Evolutionary conservation across 768 basidiomycete genomes (phyloP).

Genomic region (Lactarius evosmus): DNA sequence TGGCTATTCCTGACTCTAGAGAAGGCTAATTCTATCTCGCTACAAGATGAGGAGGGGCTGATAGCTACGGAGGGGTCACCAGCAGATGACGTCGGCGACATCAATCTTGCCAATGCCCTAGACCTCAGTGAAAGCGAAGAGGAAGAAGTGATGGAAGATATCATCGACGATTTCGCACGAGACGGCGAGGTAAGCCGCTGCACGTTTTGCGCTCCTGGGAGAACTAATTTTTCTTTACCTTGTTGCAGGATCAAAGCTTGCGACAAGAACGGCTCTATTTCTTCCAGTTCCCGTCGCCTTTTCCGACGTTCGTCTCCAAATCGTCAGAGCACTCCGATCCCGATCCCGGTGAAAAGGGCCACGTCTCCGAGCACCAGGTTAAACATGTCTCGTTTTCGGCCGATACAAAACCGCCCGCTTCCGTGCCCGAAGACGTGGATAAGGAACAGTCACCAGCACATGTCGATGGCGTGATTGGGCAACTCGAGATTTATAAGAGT

Average conservation of each 20-base stretch:
- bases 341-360: slow-evolving; percentile 24
- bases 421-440: slow-evolving; percentile 33
- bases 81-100: slow-evolving; percentile 34
- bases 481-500: slow-evolving; percentile 79
- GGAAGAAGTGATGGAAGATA: slow-evolving; percentile 75
- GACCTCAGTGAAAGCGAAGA: slow-evolving; percentile 74
- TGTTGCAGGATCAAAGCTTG: slow-evolving; percentile 44
- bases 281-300: slow-evolving; percentile 87
- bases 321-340: slow-evolving; percentile 32
- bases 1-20: not conserved
- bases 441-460: slow-evolving; percentile 29
- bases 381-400: slow-evolving; percentile 65
- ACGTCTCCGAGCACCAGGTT: slow-evolving; percentile 22
- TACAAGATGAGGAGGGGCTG: slow-evolving; percentile 25
- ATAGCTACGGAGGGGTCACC: slow-evolving; percentile 30
- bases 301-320: slow-evolving; percentile 64
- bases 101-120: slow-evolving; percentile 56
- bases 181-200: slow-evolving; percentile 40
- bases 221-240: slow-evolving; percentile 8
- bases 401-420: slow-evolving; percentile 51
- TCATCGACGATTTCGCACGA: slow-evolving; percentile 64
- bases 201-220: not conserved
- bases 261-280: slow-evolving; percentile 74
- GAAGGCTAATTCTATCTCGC: slow-evolving; percentile 2
- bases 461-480: slow-evolving; percentile 78